Percentiles rank a stretch among this genome's conserved stretches.
Conservation (phyloP, 164 flowering plant species). For the Euptelea pleiosperma region DNA sequence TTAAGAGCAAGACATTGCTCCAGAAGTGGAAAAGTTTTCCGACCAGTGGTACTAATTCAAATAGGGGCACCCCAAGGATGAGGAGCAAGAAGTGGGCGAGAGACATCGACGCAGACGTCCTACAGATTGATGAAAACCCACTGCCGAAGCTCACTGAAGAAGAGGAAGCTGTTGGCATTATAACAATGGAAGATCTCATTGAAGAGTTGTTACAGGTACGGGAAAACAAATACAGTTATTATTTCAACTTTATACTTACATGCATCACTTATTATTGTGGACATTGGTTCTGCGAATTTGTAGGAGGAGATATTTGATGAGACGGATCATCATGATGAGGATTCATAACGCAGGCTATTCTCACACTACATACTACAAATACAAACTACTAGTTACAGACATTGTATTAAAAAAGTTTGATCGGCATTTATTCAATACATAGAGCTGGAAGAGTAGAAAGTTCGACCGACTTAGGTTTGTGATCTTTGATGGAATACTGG, state of each 20-base stretch:
- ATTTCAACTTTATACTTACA: not conserved
- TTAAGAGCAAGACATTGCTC: constrained; percentile 44
- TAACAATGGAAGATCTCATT: constrained; percentile 72
- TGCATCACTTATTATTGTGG: not conserved
- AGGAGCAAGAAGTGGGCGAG: constrained; percentile 82
- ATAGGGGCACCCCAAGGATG: constrained; percentile 24
- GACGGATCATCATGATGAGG: constrained; percentile 39
- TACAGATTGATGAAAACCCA: constrained; percentile 62
- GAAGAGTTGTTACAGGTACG: constrained; percentile 76
- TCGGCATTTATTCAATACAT: not conserved
- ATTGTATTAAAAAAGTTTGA: not conserved
- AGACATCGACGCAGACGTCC: constrained; percentile 64
- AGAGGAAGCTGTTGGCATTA: constrained; percentile 91
- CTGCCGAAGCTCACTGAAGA: constrained; percentile 66
- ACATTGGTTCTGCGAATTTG: constrained; percentile 10
- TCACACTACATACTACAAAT: not conserved
- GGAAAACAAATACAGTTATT: not conserved
- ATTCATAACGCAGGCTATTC: constrained; percentile 13
- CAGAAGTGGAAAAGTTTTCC: constrained; percentile 90
- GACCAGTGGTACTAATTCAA: constrained; percentile 33
- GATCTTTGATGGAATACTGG: no score
- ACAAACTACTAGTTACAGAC: no score
- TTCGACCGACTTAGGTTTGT: no score
- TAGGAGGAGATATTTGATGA: constrained; percentile 57
- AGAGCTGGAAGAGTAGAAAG: not conserved